Evolutionary conservation across 2,329 filamentous ascomycete genomes (phyloP).

Genomic region (Cryphonectria parasitica): DNA sequence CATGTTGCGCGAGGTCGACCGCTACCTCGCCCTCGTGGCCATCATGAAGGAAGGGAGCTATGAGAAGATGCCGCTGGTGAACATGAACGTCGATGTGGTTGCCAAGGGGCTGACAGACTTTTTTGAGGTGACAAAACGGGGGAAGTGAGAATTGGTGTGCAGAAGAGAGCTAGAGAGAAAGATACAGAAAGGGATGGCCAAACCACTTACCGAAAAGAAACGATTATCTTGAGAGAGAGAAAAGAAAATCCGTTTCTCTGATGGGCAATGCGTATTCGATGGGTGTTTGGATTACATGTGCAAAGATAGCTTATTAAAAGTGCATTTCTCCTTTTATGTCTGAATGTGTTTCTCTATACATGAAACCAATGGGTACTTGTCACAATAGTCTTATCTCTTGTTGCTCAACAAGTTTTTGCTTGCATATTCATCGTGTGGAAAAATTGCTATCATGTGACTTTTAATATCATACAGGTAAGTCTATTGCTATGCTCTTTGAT

Average conservation of each 20-base stretch:
- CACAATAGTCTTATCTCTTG: no score
- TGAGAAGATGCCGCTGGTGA: slow-evolving; percentile 79
- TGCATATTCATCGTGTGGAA: neutral
- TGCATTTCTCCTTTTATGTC: neutral
- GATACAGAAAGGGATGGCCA: neutral
- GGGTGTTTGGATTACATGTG: neutral
- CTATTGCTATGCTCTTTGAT: neutral
- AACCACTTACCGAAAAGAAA: neutral
- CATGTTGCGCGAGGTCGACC: slow-evolving; percentile 70
- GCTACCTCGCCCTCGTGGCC: slow-evolving; percentile 79
- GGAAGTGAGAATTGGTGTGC: slow-evolving; percentile 35
- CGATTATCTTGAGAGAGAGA: no score
- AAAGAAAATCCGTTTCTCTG: neutral
- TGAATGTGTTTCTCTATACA: neutral
- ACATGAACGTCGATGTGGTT: slow-evolving; percentile 84
- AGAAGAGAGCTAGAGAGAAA: neutral
- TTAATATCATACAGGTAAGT: neutral
- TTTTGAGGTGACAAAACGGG: slow-evolving; percentile 72
- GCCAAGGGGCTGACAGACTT: slow-evolving; percentile 80
- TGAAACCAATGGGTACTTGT: neutral
- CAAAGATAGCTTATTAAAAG: neutral
- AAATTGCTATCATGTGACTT: neutral
- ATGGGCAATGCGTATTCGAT: neutral
- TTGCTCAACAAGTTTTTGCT: neutral
- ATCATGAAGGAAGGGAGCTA: slow-evolving; percentile 86